Base-by-base conservation (phyloP, 768 basidiomycete genomes). In the Mycena maculata region DNA sequence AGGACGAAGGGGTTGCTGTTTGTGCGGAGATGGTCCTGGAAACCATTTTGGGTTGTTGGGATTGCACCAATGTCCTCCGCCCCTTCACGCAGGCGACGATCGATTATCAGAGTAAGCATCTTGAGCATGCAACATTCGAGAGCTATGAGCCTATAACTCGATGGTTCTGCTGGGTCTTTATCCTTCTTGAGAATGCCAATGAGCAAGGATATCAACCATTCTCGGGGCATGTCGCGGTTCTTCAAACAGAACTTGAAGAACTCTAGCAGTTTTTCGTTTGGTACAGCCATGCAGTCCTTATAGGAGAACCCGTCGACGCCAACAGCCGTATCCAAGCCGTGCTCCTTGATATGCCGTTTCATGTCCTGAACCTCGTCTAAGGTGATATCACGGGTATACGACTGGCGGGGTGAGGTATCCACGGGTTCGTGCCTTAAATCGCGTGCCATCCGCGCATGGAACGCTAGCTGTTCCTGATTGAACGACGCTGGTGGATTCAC, bases 41-140 rank as follows among this genome's bases (percentile, higher is more conserved):
- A 60, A 2, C 59, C 59, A 27, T 60, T 60, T 39, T 60, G 59
- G 10, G 59, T 7, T 53, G 8, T 30, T 4, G 50, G 50, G 9
- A 53, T 53, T 31, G 50, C 50, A 10, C 50, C 50, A 36, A 53
- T 53, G 18, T 30, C 50, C 22, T 53, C 50, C 9, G 50, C 47
- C 3, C 44, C 59, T n/a, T 60, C 59, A 5, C 59, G 59, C 15
- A 60, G 27, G 2, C 59, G 27, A 3, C 44, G 33, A 28, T 60
- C 59, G n/a, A 60, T 60, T n/a, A 60, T 50, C 7, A 60, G 33
- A 7, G 33, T 36, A 13, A 36, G 33, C 33, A 36, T 36, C 33
- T 7, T 36, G 33, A 36, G 6, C 23, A 74, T 53, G 63, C 70
- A 73, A 54, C 72, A 71, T 52, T 76, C 74, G 3, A 76, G 62